These are phyloP conservation scores for Asterochloris sp. DNA, from an alignment of 139 green algal genomes.

Conservation along the genomic window DNA sequence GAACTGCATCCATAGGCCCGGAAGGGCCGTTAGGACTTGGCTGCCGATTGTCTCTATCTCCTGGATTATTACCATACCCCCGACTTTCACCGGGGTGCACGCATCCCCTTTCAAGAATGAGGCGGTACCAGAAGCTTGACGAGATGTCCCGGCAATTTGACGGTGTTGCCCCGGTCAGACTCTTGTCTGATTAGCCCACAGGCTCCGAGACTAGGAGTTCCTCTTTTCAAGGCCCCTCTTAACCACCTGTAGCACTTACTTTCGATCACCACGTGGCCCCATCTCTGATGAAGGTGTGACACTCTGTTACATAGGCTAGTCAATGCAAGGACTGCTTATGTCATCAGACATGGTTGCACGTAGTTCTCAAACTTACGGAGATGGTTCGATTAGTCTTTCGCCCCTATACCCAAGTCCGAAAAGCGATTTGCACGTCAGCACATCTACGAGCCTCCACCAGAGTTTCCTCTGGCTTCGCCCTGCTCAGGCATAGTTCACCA, in stretches of 20 bases:
- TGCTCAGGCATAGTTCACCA: slow-evolving; percentile 95
- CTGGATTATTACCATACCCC: slow-evolving; percentile 16
- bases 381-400: slow-evolving; percentile 99
- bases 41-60: slow-evolving; percentile 17
- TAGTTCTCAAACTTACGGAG: too few relatives aligned
- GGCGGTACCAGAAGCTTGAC: slow-evolving; percentile 17
- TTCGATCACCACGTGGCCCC: too few relatives aligned
- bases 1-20: slow-evolving; percentile 19
- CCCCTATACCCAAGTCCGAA: slow-evolving; percentile 95
- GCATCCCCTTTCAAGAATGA: neutral
- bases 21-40: slow-evolving; percentile 21
- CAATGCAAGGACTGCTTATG: too few relatives aligned
- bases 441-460: slow-evolving; percentile 93
- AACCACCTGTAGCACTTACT: too few relatives aligned
- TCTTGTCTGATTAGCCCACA: neutral
- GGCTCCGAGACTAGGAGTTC: slow-evolving; percentile 16
- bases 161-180: slow-evolving; percentile 9
- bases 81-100: neutral
- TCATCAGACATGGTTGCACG: too few relatives aligned
- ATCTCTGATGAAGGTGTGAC: too few relatives aligned
- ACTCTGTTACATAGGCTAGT: too few relatives aligned
- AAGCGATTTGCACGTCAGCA: slow-evolving; percentile 97
- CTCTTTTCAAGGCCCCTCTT: neutral
- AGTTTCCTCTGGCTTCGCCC: too few relatives aligned
- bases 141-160: slow-evolving; percentile 28